These are phyloP conservation scores for Malus fusca DNA, from an alignment of 306 rosid genomes.

Conservation along the genomic window DNA sequence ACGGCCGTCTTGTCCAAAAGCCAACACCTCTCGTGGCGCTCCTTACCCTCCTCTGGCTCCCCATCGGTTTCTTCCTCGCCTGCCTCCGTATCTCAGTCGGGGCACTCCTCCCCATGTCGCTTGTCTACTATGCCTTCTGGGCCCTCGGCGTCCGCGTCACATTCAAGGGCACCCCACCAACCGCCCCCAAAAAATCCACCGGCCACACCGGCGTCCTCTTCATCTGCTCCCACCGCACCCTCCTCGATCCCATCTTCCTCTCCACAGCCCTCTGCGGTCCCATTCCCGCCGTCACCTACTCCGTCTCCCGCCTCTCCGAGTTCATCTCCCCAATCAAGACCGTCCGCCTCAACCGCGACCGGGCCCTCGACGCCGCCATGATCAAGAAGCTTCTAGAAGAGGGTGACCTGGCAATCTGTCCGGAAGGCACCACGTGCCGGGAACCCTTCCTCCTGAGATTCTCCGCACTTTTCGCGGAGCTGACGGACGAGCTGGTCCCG, in stretches of 20 bases:
- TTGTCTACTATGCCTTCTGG: slow-evolving; percentile 60
- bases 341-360: slow-evolving; percentile 50
- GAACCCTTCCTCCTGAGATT: slow-evolving; percentile 71
- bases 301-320: slow-evolving; percentile 69
- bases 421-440: slow-evolving; percentile 80
- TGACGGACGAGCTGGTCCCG: slow-evolving; percentile 73
- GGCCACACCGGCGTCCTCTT: slow-evolving; percentile 51
- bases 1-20: slow-evolving; percentile 65
- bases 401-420: slow-evolving; percentile 80
- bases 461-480: slow-evolving; percentile 64
- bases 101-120: slow-evolving; percentile 65
- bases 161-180: slow-evolving; percentile 63
- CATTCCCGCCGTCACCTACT: slow-evolving; percentile 73
- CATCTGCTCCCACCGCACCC: slow-evolving; percentile 67
- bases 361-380: slow-evolving; percentile 58
- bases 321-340: slow-evolving; percentile 77
- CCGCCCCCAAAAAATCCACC: slow-evolving; percentile 29
- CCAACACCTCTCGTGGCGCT: slow-evolving; percentile 61
- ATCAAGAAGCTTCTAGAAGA: slow-evolving; percentile 55
- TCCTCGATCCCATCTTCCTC: slow-evolving; percentile 82
- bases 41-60: slow-evolving; percentile 64
- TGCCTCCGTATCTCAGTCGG: slow-evolving; percentile 66
- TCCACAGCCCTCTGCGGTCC: slow-evolving; percentile 69
- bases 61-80: slow-evolving; percentile 59
- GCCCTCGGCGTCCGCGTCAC: slow-evolving; percentile 66